phyloP scores from a whole-genome alignment of 208 protist species.

The Spironucleus salmonicida region DNA sequence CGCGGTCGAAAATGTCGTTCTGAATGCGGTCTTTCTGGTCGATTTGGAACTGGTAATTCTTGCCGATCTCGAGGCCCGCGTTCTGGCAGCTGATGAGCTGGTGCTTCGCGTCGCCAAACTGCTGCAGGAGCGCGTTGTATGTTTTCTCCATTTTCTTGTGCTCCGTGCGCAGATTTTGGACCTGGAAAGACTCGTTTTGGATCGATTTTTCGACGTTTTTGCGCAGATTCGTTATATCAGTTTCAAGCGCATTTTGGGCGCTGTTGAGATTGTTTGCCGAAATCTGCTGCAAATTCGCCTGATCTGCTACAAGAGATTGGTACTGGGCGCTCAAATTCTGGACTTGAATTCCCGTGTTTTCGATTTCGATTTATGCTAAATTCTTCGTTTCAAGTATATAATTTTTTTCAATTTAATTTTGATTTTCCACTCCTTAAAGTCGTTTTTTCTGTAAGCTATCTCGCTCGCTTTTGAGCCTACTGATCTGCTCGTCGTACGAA shows the following conservation, averaged over 20 bases:
- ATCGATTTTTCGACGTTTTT: not conserved
- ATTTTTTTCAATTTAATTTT: not conserved
- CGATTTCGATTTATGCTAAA: not conserved
- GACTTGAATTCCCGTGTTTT: not conserved
- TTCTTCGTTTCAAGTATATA: not conserved
- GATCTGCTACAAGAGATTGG: not conserved
- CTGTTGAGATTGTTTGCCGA: not conserved
- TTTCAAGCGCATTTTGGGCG: not conserved
- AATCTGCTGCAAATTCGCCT: not conserved
- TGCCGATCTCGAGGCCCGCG: not conserved
- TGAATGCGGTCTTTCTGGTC: not conserved
- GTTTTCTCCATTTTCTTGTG: not conserved
- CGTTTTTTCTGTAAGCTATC: not conserved
- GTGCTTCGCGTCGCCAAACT: not conserved
- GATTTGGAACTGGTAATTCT: not conserved
- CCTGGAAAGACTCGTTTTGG: not conserved
- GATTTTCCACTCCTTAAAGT: not conserved
- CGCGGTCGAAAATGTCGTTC: not conserved
- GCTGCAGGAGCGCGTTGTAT: not conserved
- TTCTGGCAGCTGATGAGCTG: not conserved
- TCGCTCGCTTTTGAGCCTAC: not conserved
- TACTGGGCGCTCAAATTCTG: not conserved
- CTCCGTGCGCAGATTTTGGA: not conserved
- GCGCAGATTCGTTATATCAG: not conserved
- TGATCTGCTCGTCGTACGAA: not conserved